A percentile compares a stretch with the other conserved stretches of the same genome.
Conservation (phyloP, 1,284 basidiomycete species). For the Ustilago cynodontis region DNA sequence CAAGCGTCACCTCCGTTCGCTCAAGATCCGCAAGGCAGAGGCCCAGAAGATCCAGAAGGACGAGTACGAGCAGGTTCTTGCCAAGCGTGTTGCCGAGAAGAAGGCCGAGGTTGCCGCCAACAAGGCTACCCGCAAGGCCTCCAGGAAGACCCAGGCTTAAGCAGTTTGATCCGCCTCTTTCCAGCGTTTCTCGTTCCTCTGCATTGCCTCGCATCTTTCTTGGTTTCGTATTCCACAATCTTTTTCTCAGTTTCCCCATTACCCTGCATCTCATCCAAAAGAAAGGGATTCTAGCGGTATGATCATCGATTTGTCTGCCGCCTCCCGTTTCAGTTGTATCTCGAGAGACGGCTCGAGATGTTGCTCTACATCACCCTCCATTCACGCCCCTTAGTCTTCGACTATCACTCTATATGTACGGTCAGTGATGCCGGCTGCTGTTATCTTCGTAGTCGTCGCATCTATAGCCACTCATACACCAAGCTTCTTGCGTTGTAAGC, state of each 20-base stretch:
- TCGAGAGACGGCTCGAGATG: constrained; percentile 44
- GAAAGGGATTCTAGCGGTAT: constrained; percentile 24
- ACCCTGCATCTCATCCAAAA: constrained; percentile 29
- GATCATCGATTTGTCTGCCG: constrained; percentile 14
- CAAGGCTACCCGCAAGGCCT: constrained; percentile 57
- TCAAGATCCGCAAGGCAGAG: constrained; percentile 89
- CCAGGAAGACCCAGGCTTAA: constrained; percentile 55
- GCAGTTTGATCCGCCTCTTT: constrained; percentile 12
- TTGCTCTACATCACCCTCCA: constrained; percentile 11
- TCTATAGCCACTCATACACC: constrained; percentile 15
- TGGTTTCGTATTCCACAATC: constrained; percentile 16
- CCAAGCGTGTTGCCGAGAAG: constrained; percentile 93
- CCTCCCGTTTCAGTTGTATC: constrained; percentile 27
- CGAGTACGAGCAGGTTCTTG: constrained; percentile 81
- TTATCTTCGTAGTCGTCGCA: constrained; percentile 10
- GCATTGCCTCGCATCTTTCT: constrained; percentile 38
- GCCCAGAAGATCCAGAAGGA: constrained; percentile 93
- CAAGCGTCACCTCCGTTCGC: constrained; percentile 89
- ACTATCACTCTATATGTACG: constrained; percentile 6
- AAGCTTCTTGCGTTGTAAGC: constrained; percentile 32
- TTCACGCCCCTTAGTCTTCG: constrained; percentile 3
- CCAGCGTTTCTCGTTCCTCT: constrained; percentile 7
- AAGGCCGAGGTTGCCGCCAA: constrained; percentile 74
- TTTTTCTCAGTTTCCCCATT: constrained; percentile 10
- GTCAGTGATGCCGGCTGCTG: constrained; percentile 1